Percentiles rank a stretch among this genome's conserved stretches.
phyloP scores from a whole-genome alignment of 2,329 filamentous ascomycete species.

The Paecilomyces fulvus region DNA sequence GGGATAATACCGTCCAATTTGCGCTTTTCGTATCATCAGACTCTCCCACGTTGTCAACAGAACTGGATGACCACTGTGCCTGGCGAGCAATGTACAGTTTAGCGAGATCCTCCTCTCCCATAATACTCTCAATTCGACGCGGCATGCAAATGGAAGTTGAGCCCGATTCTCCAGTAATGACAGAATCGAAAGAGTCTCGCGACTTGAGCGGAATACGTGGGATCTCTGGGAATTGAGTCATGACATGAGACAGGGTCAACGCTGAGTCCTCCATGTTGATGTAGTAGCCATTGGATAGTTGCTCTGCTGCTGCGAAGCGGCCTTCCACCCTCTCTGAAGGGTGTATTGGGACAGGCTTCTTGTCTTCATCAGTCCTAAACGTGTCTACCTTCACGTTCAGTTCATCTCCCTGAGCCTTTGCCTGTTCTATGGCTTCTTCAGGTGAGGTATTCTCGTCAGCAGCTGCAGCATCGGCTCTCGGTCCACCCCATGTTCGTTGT shows the following conservation, averaged over 20 bases:
- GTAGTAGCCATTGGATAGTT: conserved; percentile 61
- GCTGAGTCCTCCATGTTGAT: conserved; percentile 61
- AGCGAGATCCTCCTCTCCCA: conserved; percentile 67
- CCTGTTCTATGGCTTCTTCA: conserved; percentile 74
- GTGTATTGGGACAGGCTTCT: conserved; percentile 53
- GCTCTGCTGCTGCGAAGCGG: conserved; percentile 64
- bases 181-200: conserved; percentile 60
- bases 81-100: conserved; percentile 63
- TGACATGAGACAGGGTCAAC: conserved; percentile 45
- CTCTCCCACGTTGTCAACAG: neutral
- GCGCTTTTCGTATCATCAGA: conserved; percentile 10
- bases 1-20: conserved; percentile 1
- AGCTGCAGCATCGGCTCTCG: conserved; percentile 75
- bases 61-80: conserved; percentile 19
- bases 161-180: conserved; percentile 49
- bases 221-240: conserved; percentile 37
- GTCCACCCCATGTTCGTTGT: conserved; percentile 91
- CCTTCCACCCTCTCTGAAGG: conserved; percentile 70
- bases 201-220: conserved; percentile 44
- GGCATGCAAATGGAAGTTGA: conserved; percentile 58
- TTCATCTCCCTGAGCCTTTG: conserved; percentile 72
- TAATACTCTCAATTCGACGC: conserved; percentile 63
- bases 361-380: conserved; percentile 48
- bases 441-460: conserved; percentile 69
- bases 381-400: conserved; percentile 83